These are phyloP conservation scores for Cardamine occulta DNA, from an alignment of 345 rosid species.

Conservation along the genomic window DNA sequence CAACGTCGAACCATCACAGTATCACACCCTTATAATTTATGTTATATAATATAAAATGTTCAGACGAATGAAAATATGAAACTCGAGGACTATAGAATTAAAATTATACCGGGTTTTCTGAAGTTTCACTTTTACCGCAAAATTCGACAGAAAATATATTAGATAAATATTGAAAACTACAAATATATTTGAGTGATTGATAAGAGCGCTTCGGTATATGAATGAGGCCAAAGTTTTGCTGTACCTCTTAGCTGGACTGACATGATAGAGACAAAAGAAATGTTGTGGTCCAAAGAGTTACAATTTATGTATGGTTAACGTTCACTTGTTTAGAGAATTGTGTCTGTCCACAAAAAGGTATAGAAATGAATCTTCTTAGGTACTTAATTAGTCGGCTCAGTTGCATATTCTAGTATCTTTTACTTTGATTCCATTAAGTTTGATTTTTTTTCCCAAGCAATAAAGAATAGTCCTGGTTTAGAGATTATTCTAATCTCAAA, in stretches of 20 bases:
- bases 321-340: conserved; percentile 34
- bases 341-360: conserved; percentile 34
- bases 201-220: conserved; percentile 32
- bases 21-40: neutral
- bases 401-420: conserved; percentile 29
- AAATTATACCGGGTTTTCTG: neutral
- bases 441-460: neutral
- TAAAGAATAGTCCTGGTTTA: neutral
- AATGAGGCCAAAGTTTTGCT: conserved; percentile 36
- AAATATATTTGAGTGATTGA: conserved; percentile 23
- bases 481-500: neutral
- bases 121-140: conserved; percentile 11
- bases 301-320: conserved; percentile 3
- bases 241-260: conserved; percentile 42
- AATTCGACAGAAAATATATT: neutral
- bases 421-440: conserved; percentile 14
- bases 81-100: neutral
- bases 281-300: conserved; percentile 35
- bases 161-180: neutral
- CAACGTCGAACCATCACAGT: neutral
- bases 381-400: neutral
- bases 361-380: conserved; percentile 16
- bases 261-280: conserved; percentile 18
- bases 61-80: neutral
- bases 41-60: neutral